Conservation (phyloP, 176 grass and related monocot species). For the Hordeum marinum region DNA sequence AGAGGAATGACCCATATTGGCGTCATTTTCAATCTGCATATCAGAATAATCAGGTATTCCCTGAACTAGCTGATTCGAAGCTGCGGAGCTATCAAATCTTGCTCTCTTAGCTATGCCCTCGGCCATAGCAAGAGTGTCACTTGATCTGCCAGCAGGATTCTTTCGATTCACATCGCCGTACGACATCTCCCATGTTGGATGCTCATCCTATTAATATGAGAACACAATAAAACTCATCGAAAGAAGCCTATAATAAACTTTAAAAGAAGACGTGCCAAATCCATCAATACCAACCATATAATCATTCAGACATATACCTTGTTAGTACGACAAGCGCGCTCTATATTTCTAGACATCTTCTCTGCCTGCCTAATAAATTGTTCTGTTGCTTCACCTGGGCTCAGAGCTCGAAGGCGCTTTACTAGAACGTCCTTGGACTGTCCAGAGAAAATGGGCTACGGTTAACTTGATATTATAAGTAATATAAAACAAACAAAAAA, state of each 20-base stretch:
- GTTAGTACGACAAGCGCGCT: constrained; percentile 57
- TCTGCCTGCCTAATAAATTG: constrained; percentile 88
- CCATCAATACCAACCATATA: not conserved
- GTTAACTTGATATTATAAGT: constrained; percentile 31
- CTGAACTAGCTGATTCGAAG: constrained; percentile 29
- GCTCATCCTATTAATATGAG: constrained; percentile 45
- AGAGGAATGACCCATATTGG: constrained; percentile 35
- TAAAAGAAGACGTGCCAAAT: not conserved
- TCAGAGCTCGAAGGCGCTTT: constrained; percentile 57
- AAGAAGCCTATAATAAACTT: constrained; percentile 12
- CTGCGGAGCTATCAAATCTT: constrained; percentile 43
- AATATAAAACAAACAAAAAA: not conserved
- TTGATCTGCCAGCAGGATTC: constrained; percentile 38
- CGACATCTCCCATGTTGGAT: constrained; percentile 38
- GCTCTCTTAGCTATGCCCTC: constrained; percentile 57
- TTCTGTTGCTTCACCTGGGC: constrained; percentile 86
- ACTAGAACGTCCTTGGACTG: constrained; percentile 82
- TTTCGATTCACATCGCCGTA: constrained; percentile 50
- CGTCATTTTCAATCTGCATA: constrained; percentile 36
- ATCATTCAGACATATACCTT: constrained; percentile 48
- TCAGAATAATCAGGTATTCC: constrained; percentile 33
- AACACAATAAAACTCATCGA: constrained; percentile 13
- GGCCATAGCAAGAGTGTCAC: constrained; percentile 39
- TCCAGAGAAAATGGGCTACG: constrained; percentile 6
- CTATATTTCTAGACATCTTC: constrained; percentile 81